Percentiles rank a stretch among this genome's conserved stretches.
These are phyloP conservation scores for Kodamaea sp. DNA, from an alignment of 1,139 yeast species.

Conservation along the genomic window DNA sequence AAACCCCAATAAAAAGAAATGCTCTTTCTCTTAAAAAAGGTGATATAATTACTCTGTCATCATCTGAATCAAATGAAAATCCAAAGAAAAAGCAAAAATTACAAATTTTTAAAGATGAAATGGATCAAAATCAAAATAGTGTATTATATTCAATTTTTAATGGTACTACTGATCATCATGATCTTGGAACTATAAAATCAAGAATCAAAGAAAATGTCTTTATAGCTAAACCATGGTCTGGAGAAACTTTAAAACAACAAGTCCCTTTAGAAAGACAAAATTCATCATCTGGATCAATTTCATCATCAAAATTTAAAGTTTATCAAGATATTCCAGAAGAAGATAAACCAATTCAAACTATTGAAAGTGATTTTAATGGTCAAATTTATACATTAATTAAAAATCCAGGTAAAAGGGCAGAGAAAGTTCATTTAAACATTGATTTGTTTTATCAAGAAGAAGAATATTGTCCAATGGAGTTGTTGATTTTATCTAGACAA, in stretches of 20 bases:
- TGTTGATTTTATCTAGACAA: conserved; percentile 39
- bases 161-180: conserved; percentile 17
- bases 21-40: conserved; percentile 31
- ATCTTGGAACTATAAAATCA: conserved; percentile 48
- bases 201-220: conserved; percentile 65
- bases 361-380: conserved; percentile 38
- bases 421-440: conserved; percentile 60
- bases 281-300: conserved; percentile 11
- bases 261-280: conserved; percentile 8
- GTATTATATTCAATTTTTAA: conserved; percentile 32
- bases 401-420: conserved; percentile 59
- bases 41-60: conserved; percentile 10
- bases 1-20: conserved; percentile 9
- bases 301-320: conserved; percentile 31
- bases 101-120: conserved; percentile 28
- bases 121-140: conserved; percentile 15
- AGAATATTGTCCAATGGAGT: conserved; percentile 59
- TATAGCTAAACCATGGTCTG: conserved; percentile 62
- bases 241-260: conserved; percentile 51
- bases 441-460: conserved; percentile 47
- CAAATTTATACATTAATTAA: conserved; percentile 46
- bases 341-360: conserved; percentile 4
- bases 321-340: conserved; percentile 30
- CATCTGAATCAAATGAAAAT: conserved; percentile 5
- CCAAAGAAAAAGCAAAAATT: conserved; percentile 24